These are phyloP conservation scores for Bryum argenteum DNA, from an alignment of 225 moss, liverwort and hornwort genomes.

Conservation along the genomic window DNA sequence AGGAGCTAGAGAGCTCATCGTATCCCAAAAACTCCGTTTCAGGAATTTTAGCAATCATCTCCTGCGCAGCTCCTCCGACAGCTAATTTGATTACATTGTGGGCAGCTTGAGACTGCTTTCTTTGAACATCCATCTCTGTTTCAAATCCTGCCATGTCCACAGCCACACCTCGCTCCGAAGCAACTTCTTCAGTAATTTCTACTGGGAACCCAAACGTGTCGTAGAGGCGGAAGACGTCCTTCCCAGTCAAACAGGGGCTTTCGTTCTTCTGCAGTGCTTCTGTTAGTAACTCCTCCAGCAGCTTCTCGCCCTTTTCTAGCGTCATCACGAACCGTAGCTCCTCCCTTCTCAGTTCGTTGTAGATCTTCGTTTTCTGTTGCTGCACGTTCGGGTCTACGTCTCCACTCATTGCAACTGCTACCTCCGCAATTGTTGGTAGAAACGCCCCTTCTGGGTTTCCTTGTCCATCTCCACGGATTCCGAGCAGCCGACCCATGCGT, in stretches of 20 bases:
- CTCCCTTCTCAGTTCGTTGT: constrained; percentile 75
- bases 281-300: constrained; percentile 64
- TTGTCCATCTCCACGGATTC: constrained; percentile 79
- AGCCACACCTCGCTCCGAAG: constrained; percentile 69
- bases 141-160: constrained; percentile 72
- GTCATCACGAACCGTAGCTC: constrained; percentile 82
- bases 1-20: constrained; percentile 45
- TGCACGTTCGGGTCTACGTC: constrained; percentile 65
- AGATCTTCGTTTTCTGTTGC: constrained; percentile 56
- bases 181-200: constrained; percentile 86
- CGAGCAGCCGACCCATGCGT: constrained; percentile 83
- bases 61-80: constrained; percentile 71
- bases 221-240: constrained; percentile 77
- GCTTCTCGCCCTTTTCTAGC: constrained; percentile 78
- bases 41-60: constrained; percentile 49
- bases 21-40: constrained; percentile 84
- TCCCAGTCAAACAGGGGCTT: constrained; percentile 59
- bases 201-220: constrained; percentile 90
- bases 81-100: constrained; percentile 79
- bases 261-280: constrained; percentile 55
- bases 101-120: constrained; percentile 70
- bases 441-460: constrained; percentile 77
- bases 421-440: constrained; percentile 68
- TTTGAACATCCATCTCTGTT: constrained; percentile 74
- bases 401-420: constrained; percentile 70